Evolutionary conservation across 2,329 filamentous ascomycete species (phyloP).

Genomic region (Apiospora aurea): DNA sequence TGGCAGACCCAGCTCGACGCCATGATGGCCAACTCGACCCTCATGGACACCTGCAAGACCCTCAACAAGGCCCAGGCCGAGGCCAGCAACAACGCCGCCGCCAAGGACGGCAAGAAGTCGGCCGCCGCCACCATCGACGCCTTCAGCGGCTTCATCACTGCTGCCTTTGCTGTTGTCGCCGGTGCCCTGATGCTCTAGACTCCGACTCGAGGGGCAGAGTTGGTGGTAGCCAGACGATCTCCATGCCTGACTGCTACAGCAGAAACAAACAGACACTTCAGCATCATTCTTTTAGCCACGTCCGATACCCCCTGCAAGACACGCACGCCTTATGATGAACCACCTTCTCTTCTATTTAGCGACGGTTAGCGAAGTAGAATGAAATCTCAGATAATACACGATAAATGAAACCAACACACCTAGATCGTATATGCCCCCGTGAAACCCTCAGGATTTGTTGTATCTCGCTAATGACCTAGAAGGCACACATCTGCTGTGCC

Average conservation of each 20-base stretch:
- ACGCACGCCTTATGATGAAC: background rate
- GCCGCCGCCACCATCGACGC: conserved; percentile 25
- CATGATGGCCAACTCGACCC: conserved; percentile 45
- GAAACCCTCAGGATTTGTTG: no score
- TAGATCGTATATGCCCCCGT: background rate
- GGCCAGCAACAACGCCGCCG: conserved; percentile 2
- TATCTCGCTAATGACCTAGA: no score
- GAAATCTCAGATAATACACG: background rate
- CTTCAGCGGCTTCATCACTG: conserved; percentile 25
- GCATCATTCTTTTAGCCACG: background rate
- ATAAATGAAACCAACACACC: background rate
- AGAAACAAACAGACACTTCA: background rate
- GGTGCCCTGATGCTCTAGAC: conserved; percentile 26
- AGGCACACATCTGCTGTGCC: no score
- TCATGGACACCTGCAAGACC: conserved; percentile 42
- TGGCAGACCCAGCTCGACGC: conserved; percentile 40
- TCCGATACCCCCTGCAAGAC: conserved; percentile 9
- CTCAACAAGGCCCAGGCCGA: conserved; percentile 26
- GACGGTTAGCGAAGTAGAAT: conserved; percentile 2
- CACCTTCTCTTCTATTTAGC: background rate
- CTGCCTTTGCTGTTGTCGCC: conserved; percentile 22
- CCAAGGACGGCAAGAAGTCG: conserved; percentile 23
- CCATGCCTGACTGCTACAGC: background rate
- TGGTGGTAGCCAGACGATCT: background rate
- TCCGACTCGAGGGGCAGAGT: background rate